Percentiles rank a stretch among this genome's conserved stretches.
These are phyloP conservation scores for Dothistroma septosporum DNA, from an alignment of 2,329 filamentous ascomycete species.

Conservation along the genomic window DNA sequence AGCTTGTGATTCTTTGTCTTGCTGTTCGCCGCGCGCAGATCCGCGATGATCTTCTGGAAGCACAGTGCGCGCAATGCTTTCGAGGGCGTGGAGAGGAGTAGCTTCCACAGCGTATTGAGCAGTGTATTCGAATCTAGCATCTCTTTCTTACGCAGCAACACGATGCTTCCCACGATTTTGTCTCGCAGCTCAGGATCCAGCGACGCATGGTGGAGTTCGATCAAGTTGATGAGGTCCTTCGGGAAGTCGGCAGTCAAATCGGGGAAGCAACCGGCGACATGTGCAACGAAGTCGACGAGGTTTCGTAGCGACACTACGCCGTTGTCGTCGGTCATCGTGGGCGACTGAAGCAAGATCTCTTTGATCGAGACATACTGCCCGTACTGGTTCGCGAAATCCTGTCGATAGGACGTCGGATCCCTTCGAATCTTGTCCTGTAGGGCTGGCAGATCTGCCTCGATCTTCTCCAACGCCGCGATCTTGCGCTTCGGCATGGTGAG, in stretches of 20 bases:
- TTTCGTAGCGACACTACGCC: constrained; percentile 83
- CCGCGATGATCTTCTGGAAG: constrained; percentile 86
- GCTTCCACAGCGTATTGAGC: constrained; percentile 88
- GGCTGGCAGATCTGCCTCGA: constrained; percentile 85
- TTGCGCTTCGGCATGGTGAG: constrained; percentile 76
- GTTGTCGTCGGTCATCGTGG: constrained; percentile 69
- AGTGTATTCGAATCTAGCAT: constrained; percentile 80
- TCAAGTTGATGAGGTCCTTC: constrained; percentile 72
- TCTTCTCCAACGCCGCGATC: constrained; percentile 87
- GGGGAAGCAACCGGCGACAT: constrained; percentile 91
- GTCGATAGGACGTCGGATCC: constrained; percentile 84
- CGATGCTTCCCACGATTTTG: constrained; percentile 88
- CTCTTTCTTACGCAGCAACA: constrained; percentile 84
- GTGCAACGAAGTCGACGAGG: constrained; percentile 86
- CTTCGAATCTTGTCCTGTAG: constrained; percentile 86
- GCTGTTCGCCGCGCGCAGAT: constrained; percentile 80
- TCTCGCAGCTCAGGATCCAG: constrained; percentile 83
- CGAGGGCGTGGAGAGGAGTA: constrained; percentile 85
- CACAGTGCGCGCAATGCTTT: constrained; percentile 81
- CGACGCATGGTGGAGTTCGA: constrained; percentile 75
- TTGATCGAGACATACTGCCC: constrained; percentile 86
- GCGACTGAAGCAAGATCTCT: constrained; percentile 84
- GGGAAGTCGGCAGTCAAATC: constrained; percentile 73
- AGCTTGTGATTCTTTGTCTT: constrained; percentile 87
- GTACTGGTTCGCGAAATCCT: constrained; percentile 85